Percentiles rank a stretch among this genome's conserved stretches.
Conservation (phyloP, 805 yeast genomes). For the Lachancea sp. region DNA sequence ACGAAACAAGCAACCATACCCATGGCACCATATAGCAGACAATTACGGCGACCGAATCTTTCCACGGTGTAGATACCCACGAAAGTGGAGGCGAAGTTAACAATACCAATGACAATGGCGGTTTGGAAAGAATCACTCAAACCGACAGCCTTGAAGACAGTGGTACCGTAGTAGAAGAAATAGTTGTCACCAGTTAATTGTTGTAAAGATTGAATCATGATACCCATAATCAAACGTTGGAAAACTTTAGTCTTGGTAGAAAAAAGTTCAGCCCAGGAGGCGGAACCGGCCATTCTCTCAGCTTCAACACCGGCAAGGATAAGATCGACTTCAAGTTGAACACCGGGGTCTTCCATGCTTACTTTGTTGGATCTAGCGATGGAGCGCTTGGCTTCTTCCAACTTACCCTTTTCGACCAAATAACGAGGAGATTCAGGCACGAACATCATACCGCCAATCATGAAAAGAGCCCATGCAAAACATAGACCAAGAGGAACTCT, state of each 20-base stretch:
- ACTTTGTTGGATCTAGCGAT: conserved; percentile 54
- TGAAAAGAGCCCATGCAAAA: conserved; percentile 40
- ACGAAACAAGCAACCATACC: conserved; percentile 43
- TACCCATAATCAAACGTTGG: conserved; percentile 44
- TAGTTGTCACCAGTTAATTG: conserved; percentile 63
- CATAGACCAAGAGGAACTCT: conserved; percentile 62
- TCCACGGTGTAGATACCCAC: conserved; percentile 46
- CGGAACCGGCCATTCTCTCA: conserved; percentile 55
- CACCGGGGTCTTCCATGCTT: conserved; percentile 46
- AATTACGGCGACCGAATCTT: conserved; percentile 47
- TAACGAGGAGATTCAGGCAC: conserved; percentile 75
- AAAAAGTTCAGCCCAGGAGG: conserved; percentile 58
- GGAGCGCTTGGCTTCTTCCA: conserved; percentile 58
- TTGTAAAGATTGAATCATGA: conserved; percentile 52
- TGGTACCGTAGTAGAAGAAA: conserved; percentile 62
- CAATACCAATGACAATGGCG: conserved; percentile 51
- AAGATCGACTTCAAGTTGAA: conserved; percentile 49
- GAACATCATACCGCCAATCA: conserved; percentile 36
- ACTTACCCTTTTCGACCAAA: conserved; percentile 46
- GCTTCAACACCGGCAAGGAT: conserved; percentile 55
- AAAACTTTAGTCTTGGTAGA: conserved; percentile 60
- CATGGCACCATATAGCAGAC: conserved; percentile 43
- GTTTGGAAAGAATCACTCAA: conserved; percentile 52
- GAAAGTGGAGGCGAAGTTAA: conserved; percentile 53
- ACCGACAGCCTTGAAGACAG: conserved; percentile 56